Base-by-base conservation (phyloP, 257 asterid species). In the Coffea canephora region DNA sequence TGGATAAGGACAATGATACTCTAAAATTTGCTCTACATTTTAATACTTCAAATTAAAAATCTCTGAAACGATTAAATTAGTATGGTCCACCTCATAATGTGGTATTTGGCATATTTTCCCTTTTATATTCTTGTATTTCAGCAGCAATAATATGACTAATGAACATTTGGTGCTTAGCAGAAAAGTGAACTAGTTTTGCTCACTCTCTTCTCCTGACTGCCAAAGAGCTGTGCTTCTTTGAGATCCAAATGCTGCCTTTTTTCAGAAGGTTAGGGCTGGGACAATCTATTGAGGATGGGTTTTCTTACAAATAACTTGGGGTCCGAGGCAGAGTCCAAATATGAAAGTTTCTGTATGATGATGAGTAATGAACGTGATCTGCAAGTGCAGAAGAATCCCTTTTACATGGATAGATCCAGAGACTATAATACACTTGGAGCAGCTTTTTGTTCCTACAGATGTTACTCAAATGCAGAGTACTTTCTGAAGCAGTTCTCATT, bases 141-240 rank as follows among this genome's bases (percentile, higher is more conserved):
- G 21, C 64, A 19, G 65, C n/a, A 6, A 15, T 21, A 43, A 12
- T 64, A 16, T 34, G 52, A 34, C 74, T 73, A 8, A 50, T 50
- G 27, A 23, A 14, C 36, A 14, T 25, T 77, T 77, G 4, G 48
- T 61, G 72, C 11, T 71, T 27, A 52, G 65, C 83, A 80, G 83
- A 80, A 64, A 23, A 27, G 66, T 79, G 66, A 62, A 72, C 19
- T 31, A 27, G 80, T 25, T 75, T 19, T 75, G 78, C 59, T 75
- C 70, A 39, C 71, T 75, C 71, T 75, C 78, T 43, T 39, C 71
- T 39, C 69, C 39, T 3, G 11, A 25, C 9, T 61, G 78, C 41
- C 36, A 57, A 45, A 14, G 36, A 6, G 23, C 23, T 9, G 65
- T 73, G 66, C 43, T 49, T 50, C 65, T 73, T 1, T 41, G 5